phyloP scores from a whole-genome alignment of 129 eudicot species.

The Saussurea involucrata region DNA sequence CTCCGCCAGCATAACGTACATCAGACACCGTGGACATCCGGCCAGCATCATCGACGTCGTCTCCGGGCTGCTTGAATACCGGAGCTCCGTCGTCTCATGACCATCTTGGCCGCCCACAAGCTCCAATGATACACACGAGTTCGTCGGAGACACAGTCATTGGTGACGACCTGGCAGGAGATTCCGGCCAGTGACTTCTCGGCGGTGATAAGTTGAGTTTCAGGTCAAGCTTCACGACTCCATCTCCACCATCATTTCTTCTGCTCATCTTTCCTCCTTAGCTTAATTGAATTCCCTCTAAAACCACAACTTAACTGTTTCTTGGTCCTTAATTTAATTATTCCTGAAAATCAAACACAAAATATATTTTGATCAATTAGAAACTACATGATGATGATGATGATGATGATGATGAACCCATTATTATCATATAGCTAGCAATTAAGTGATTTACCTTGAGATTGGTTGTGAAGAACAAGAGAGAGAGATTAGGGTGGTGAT shows the following conservation, averaged over 20 bases:
- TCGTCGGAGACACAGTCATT: slow-evolving; percentile 50
- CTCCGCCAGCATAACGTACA: slow-evolving; percentile 84
- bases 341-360: slow-evolving; percentile 13
- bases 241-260: slow-evolving; percentile 40
- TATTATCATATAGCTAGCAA: background rate
- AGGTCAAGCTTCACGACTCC: slow-evolving; percentile 56
- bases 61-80: slow-evolving; percentile 67
- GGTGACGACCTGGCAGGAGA: slow-evolving; percentile 49
- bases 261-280: slow-evolving; percentile 32
- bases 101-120: slow-evolving; percentile 34
- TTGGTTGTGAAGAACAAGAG: slow-evolving; percentile 6
- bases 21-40: slow-evolving; percentile 87
- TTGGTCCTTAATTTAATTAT: background rate
- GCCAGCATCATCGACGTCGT: slow-evolving; percentile 75
- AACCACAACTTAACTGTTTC: background rate
- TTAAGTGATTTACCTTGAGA: slow-evolving; percentile 31
- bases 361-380: background rate
- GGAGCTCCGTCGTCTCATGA: background rate
- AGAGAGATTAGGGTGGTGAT: background rate
- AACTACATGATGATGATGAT: background rate
- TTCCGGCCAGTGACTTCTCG: slow-evolving; percentile 39
- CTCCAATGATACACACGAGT: slow-evolving; percentile 88
- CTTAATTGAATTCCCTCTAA: background rate
- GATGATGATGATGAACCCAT: slow-evolving; percentile 13
- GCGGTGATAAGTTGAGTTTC: slow-evolving; percentile 73